These are phyloP conservation scores for Flaveria robusta DNA, from an alignment of 129 eudicot genomes.

Conservation along the genomic window DNA sequence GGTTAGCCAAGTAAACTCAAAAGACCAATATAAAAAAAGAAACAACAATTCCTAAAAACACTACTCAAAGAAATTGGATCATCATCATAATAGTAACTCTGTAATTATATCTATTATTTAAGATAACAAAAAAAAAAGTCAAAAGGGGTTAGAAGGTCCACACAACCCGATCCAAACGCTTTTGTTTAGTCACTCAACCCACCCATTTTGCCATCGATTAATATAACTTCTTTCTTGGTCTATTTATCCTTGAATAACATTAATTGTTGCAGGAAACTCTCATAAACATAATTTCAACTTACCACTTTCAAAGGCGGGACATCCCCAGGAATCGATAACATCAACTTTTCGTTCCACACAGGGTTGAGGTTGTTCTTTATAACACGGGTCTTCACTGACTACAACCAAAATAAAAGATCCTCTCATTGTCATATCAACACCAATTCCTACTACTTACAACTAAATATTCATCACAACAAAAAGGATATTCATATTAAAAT, in stretches of 20 bases:
- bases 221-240: background rate
- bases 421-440: slow-evolving; percentile 1
- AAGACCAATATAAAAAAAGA: background rate
- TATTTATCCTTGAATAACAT: background rate
- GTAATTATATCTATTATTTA: no score
- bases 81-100: no score
- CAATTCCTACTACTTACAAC: background rate
- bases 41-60: background rate
- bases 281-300: slow-evolving; percentile 28
- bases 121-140: background rate
- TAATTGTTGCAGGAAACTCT: background rate
- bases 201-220: background rate
- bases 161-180: background rate
- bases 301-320: slow-evolving; percentile 85
- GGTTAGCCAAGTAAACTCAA: background rate
- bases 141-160: background rate
- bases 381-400: slow-evolving; percentile 89
- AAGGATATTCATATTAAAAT: background rate
- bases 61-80: no score
- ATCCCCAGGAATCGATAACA: slow-evolving; percentile 92
- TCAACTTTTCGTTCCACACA: slow-evolving; percentile 88
- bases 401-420: slow-evolving; percentile 38
- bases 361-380: slow-evolving; percentile 89
- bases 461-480: background rate
- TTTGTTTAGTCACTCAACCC: background rate